Evolutionary conservation across 2,329 filamentous ascomycete genomes (phyloP).

Genomic region (Capronia epimyces): DNA sequence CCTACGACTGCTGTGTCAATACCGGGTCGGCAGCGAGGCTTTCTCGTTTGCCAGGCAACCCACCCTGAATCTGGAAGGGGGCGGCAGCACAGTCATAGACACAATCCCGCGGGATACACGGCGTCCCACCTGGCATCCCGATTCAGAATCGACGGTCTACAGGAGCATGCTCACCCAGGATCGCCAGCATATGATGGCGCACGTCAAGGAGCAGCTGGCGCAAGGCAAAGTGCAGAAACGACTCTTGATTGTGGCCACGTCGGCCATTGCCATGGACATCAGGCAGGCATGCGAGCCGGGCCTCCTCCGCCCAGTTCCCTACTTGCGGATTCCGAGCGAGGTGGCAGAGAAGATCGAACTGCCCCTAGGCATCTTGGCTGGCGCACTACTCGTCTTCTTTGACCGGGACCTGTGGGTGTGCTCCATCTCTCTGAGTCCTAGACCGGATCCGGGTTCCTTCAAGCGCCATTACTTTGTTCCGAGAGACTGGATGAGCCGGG

Average conservation of each 20-base stretch:
- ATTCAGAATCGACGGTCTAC: background rate
- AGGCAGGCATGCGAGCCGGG: background rate
- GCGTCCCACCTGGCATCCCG: background rate
- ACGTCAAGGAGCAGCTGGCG: background rate
- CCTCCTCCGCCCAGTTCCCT: background rate
- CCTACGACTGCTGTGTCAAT: slow-evolving; percentile 1
- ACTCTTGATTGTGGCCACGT: slow-evolving; percentile 1
- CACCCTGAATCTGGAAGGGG: background rate
- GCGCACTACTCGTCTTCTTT: slow-evolving; percentile 4
- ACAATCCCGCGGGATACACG: background rate
- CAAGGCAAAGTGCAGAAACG: background rate
- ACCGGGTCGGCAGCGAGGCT: background rate
- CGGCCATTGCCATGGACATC: background rate
- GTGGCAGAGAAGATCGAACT: background rate
- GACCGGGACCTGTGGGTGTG: slow-evolving; percentile 12
- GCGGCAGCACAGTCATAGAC: background rate
- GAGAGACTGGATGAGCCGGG: slow-evolving; percentile 11
- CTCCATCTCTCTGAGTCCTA: background rate
- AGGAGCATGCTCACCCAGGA: slow-evolving; percentile 8
- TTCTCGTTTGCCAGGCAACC: slow-evolving; percentile 1
- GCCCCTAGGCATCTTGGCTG: slow-evolving; percentile 8
- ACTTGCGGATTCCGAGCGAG: background rate
- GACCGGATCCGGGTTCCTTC: background rate
- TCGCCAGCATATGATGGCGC: slow-evolving; percentile 2
- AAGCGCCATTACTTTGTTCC: slow-evolving; percentile 17